These are phyloP conservation scores for Alternaria gansuensis DNA, from an alignment of 2,329 filamentous ascomycete species.

Conservation along the genomic window DNA sequence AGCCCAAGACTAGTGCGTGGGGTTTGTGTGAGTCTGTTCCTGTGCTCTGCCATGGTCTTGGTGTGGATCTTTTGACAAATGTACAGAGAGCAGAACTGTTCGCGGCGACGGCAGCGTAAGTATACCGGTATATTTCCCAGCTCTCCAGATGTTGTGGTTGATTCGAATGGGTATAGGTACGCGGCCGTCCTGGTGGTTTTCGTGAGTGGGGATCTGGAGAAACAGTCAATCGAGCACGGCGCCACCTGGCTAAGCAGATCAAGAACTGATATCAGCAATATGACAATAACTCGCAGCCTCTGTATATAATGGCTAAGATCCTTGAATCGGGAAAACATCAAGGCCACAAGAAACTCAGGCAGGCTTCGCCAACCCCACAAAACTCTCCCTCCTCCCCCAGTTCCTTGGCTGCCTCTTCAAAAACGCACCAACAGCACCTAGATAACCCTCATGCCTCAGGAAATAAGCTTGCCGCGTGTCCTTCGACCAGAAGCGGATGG, in stretches of 20 bases:
- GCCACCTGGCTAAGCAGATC: neutral
- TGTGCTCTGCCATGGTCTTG: too few species aligned
- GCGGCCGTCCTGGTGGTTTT: slow-evolving; percentile 34
- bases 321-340: neutral
- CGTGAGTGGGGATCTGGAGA: slow-evolving; percentile 25
- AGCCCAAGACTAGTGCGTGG: too few species aligned
- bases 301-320: neutral
- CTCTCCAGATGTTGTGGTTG: neutral
- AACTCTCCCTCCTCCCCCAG: slow-evolving; percentile 85
- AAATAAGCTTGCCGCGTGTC: slow-evolving; percentile 96
- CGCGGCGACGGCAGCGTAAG: slow-evolving; percentile 24
- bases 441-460: slow-evolving; percentile 91
- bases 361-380: slow-evolving; percentile 47
- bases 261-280: neutral
- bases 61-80: slow-evolving; percentile 27
- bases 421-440: slow-evolving; percentile 93
- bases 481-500: slow-evolving; percentile 97
- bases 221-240: slow-evolving; percentile 11
- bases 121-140: neutral
- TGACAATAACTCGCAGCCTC: neutral
- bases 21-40: too few species aligned
- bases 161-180: slow-evolving; percentile 14
- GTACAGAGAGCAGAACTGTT: slow-evolving; percentile 30
- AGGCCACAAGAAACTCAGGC: neutral
- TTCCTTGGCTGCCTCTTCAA: slow-evolving; percentile 88